A percentile compares a stretch with the other conserved stretches of the same genome.
Conservation (phyloP, 116 monocot genomes). For the Papilionanthe hybrid region DNA sequence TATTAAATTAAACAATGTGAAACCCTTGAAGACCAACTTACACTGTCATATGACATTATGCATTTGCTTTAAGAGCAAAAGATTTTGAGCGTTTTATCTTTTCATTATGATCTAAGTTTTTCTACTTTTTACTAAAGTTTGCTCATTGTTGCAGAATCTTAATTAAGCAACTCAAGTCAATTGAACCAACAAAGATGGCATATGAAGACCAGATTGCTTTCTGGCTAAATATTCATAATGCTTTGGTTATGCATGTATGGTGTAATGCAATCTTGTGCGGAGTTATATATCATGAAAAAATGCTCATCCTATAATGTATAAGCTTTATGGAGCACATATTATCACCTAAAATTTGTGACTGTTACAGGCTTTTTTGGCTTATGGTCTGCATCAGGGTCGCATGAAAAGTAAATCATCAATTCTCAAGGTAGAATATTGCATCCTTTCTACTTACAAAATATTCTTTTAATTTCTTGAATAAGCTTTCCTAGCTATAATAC, state of each 20-base stretch:
- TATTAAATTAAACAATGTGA: too few species aligned
- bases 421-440: constrained; percentile 35
- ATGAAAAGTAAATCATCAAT: constrained; percentile 46
- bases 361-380: constrained; percentile 55
- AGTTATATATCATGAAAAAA: neutral
- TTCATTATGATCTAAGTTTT: neutral
- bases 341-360: neutral
- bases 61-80: neutral
- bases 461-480: neutral
- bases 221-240: constrained; percentile 65
- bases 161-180: constrained; percentile 35
- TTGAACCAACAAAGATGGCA: constrained; percentile 39
- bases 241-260: constrained; percentile 62
- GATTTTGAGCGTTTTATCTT: neutral
- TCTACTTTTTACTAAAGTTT: neutral
- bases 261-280: neutral
- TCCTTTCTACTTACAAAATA: neutral
- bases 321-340: neutral
- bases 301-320: neutral
- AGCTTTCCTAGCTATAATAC: neutral
- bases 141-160: constrained; percentile 27
- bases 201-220: constrained; percentile 48
- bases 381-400: constrained; percentile 44
- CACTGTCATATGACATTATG: too few species aligned
- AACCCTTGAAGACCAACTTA: too few species aligned